Conservation (phyloP, 2,329 filamentous ascomycete species). For the Neonectria magnoliae region DNA sequence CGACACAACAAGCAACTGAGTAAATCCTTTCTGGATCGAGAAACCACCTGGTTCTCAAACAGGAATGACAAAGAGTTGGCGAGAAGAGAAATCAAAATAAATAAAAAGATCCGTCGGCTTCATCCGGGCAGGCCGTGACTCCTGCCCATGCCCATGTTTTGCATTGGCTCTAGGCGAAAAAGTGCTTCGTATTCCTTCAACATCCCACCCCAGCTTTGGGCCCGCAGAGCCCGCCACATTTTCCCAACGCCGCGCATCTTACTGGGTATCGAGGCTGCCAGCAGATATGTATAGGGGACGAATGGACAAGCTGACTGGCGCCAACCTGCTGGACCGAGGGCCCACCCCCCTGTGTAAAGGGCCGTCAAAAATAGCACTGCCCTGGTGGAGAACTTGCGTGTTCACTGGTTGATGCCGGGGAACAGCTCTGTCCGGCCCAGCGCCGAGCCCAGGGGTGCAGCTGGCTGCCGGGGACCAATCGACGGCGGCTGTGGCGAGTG, state of each 20-base stretch:
- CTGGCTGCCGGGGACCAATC: neutral
- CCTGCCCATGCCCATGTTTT: neutral
- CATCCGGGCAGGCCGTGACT: neutral
- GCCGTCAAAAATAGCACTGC: constrained; percentile 6
- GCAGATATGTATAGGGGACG: neutral
- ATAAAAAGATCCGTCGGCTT: neutral
- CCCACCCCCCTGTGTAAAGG: neutral
- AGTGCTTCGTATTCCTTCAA: neutral
- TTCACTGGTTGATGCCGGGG: neutral
- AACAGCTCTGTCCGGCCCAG: neutral
- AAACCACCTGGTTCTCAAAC: neutral
- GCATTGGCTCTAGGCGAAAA: constrained; percentile 2
- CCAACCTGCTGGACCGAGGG: neutral
- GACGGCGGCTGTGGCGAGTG: neutral
- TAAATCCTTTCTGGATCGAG: neutral
- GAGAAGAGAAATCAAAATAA: neutral
- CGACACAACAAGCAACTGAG: neutral
- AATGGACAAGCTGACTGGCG: neutral
- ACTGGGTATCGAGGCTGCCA: neutral
- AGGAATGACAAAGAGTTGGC: neutral
- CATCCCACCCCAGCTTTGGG: constrained; percentile 4
- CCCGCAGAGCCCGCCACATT: neutral
- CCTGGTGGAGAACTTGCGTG: neutral
- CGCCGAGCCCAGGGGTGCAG: neutral
- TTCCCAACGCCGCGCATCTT: neutral